Conservation (phyloP, 768 basidiomycete genomes). For the Clathrus columnatus region DNA sequence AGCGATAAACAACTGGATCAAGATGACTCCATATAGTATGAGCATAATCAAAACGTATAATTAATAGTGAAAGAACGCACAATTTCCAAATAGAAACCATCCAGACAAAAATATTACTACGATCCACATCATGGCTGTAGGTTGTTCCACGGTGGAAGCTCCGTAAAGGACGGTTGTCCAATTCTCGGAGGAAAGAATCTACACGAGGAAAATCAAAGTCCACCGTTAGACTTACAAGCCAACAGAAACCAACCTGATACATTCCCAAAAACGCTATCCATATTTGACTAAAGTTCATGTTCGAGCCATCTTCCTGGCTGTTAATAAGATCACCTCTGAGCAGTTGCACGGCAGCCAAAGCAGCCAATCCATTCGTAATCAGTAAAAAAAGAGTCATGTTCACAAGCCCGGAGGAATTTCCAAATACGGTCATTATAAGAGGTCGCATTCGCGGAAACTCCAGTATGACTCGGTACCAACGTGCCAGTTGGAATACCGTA, state of each 20-base stretch:
- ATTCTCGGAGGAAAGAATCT: constrained; percentile 89
- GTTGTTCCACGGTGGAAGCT: constrained; percentile 50
- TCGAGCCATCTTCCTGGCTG: constrained; percentile 36
- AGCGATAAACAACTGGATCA: constrained; percentile 94
- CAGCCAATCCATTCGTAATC: constrained; percentile 77
- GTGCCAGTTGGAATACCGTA: constrained; percentile 72
- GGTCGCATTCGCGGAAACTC: constrained; percentile 87
- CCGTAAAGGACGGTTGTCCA: constrained; percentile 76
- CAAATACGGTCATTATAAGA: constrained; percentile 77
- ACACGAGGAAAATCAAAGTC: constrained; percentile 14
- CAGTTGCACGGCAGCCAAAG: constrained; percentile 75
- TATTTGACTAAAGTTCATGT: constrained; percentile 72
- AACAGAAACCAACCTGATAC: constrained; percentile 43
- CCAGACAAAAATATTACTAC: constrained; percentile 62
- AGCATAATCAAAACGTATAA: background rate
- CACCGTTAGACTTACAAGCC: background rate
- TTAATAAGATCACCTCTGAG: constrained; percentile 81
- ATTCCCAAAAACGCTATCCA: constrained; percentile 81
- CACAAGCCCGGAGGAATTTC: constrained; percentile 80
- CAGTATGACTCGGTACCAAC: constrained; percentile 90
- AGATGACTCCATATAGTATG: constrained; percentile 52
- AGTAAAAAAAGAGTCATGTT: constrained; percentile 92
- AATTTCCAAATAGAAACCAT: constrained; percentile 91
- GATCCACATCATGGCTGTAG: constrained; percentile 60
- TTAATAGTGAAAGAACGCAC: constrained; percentile 39